Evolutionary conservation across 1,284 basidiomycete genomes (phyloP), one percentile per base, ranked within the genome.

Genomic region (Melampsora americana): DNA sequence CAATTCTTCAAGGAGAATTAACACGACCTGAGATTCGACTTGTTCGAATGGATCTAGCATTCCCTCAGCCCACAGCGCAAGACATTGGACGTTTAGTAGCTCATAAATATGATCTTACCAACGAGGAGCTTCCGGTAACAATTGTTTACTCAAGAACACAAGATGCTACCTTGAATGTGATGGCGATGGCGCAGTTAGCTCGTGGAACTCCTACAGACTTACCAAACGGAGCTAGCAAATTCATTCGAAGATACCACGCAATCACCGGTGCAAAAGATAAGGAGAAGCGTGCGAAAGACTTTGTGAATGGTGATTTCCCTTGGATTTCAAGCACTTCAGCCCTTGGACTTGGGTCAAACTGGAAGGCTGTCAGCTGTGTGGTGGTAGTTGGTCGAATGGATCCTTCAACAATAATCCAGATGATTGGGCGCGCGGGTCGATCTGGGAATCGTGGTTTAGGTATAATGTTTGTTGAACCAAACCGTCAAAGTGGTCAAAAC

Each of bases 341-440:
- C 35, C 66, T 50, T 50, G 39, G 66, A 11, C 28, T 67, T 9
- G 66, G 66, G 1, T 28, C 46, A n/a, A 68, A 68, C 20, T 68
- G 66, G 66, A 68, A 53, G 23, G 9, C 39, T 23, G 65, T 66
- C 16, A 18, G 39, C 16, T 59, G 50, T 53, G 67, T 69, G 7
- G 67, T 69, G 16, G 50, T 56, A 11, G 32, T 69, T 16, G 50
- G 67, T 18, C 50, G 50, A 39, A 56, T 50, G 32, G 67, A 69
- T 42, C 67, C 67, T n/a, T 35, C 53, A 42, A 30, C 67, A 59
- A 69, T 69, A 11, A 39, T n/a, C 14, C 68, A 69, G 68, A 69
- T 69, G 68, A 16, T 60, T 39, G 68, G 68, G 30, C 59, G 56
- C 7, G 59, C 53, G 42, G 68, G 56, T n/a, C 50, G 66, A 16